Percentiles rank a stretch among this genome's conserved stretches.
phyloP scores from a whole-genome alignment of 108 stramenopile genomes.

The Pseudonitzschia delicatissima region DNA sequence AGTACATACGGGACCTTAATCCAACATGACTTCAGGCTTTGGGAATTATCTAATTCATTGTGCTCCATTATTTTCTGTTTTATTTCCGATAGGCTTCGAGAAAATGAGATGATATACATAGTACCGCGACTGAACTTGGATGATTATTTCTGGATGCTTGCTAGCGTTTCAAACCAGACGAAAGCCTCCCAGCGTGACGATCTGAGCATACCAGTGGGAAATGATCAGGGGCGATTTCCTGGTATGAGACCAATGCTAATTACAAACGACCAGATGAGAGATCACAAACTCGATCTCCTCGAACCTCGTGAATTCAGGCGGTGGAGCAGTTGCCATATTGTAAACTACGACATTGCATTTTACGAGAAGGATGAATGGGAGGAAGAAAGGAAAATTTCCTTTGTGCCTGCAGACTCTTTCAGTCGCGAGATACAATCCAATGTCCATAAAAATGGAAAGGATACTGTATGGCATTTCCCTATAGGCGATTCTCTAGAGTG shows the following conservation, averaged over 20 bases:
- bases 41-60: not conserved
- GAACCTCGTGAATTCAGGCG: slow-evolving; percentile 74
- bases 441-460: slow-evolving; percentile 11
- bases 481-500: slow-evolving; percentile 57
- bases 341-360: slow-evolving; percentile 66
- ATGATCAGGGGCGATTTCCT: slow-evolving; percentile 59
- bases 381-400: slow-evolving; percentile 51
- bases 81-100: slow-evolving; percentile 11
- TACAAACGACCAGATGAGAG: slow-evolving; percentile 88
- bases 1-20: not conserved
- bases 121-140: slow-evolving; percentile 67
- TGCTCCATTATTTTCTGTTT: not conserved
- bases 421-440: slow-evolving; percentile 86
- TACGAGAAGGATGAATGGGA: slow-evolving; percentile 49
- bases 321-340: slow-evolving; percentile 79
- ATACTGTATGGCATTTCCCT: slow-evolving; percentile 80
- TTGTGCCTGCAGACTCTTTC: slow-evolving; percentile 73
- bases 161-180: slow-evolving; percentile 70
- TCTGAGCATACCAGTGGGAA: slow-evolving; percentile 47
- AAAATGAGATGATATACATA: slow-evolving; percentile 37
- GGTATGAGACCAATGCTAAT: slow-evolving; percentile 75
- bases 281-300: slow-evolving; percentile 76
- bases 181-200: slow-evolving; percentile 23
- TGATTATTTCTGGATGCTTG: slow-evolving; percentile 88
- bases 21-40: not conserved